phyloP scores from a whole-genome alignment of 140 eudicot species.

The Oenanthe javanica region DNA sequence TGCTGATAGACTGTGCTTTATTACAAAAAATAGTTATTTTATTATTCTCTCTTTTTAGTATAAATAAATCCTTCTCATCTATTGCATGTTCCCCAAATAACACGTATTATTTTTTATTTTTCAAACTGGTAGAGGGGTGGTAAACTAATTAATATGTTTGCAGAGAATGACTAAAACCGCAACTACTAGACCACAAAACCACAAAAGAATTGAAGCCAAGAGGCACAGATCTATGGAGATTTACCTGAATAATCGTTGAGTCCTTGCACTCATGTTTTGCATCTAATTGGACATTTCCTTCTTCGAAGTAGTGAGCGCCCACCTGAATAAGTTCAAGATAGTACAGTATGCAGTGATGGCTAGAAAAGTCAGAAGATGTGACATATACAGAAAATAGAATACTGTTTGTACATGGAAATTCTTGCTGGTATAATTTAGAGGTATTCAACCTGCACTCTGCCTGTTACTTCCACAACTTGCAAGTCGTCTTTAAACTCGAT shows the following conservation, averaged over 20 bases:
- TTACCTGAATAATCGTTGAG: conserved; percentile 87
- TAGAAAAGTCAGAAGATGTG: not conserved
- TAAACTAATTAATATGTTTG: not conserved
- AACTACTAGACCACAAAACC: not conserved
- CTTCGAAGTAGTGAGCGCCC: conserved; percentile 97
- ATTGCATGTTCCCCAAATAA: not conserved
- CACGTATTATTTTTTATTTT: not conserved
- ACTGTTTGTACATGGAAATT: not conserved
- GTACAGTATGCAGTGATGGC: conserved; percentile 1
- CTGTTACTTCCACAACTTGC: conserved; percentile 80
- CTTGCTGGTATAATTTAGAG: not conserved
- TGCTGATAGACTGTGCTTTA: too few relatives aligned
- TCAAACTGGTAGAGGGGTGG: not conserved
- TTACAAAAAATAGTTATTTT: not conserved
- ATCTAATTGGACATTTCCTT: conserved; percentile 98
- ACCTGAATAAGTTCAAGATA: conserved; percentile 34
- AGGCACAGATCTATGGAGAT: not conserved
- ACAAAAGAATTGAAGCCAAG: not conserved
- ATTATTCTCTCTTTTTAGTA: not conserved
- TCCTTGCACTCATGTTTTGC: conserved; percentile 88
- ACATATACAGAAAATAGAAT: not conserved
- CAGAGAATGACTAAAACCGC: not conserved
- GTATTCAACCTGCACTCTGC: conserved; percentile 66
- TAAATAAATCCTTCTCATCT: not conserved
- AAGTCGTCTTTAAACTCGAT: conserved; percentile 83